Conservation (phyloP, 257 asterid species). For the Lavandula angustifolia region DNA sequence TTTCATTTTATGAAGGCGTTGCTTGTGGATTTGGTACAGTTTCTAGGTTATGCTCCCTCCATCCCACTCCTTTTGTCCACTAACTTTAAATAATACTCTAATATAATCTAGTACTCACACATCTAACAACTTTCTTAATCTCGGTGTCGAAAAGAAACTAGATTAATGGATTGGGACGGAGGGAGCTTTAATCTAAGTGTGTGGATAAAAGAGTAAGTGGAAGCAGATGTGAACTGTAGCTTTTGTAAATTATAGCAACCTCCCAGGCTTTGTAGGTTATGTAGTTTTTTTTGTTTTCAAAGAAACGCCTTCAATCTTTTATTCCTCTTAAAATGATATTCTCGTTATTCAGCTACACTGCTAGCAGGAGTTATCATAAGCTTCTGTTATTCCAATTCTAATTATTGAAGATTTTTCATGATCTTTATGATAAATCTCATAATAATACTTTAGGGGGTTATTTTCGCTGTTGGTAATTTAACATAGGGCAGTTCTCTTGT, state of each 20-base stretch:
- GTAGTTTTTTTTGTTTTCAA: neutral
- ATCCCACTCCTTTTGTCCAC: no score
- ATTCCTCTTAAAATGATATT: neutral
- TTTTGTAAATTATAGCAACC: slow-evolving; percentile 12
- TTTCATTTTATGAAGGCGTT: neutral
- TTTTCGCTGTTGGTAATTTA: neutral
- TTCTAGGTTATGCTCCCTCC: neutral
- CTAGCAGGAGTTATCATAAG: neutral
- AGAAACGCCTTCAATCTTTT: slow-evolving; percentile 1
- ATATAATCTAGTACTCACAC: no score
- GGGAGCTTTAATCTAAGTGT: neutral
- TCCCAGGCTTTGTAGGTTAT: neutral
- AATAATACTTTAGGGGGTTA: neutral
- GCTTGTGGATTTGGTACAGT: neutral
- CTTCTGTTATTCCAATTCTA: neutral
- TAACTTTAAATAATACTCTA: no score
- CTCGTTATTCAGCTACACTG: slow-evolving; percentile 6
- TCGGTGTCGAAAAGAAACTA: no score
- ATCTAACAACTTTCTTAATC: no score
- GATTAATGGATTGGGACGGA: no score
- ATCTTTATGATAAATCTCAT: slow-evolving; percentile 1
- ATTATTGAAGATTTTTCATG: slow-evolving; percentile 1
- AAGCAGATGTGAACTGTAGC: neutral
- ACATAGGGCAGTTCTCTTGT: neutral
- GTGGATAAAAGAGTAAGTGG: slow-evolving; percentile 11